These are phyloP conservation scores for Leccinum subspadiceum DNA, from an alignment of 1,284 basidiomycete genomes.

Conservation along the genomic window DNA sequence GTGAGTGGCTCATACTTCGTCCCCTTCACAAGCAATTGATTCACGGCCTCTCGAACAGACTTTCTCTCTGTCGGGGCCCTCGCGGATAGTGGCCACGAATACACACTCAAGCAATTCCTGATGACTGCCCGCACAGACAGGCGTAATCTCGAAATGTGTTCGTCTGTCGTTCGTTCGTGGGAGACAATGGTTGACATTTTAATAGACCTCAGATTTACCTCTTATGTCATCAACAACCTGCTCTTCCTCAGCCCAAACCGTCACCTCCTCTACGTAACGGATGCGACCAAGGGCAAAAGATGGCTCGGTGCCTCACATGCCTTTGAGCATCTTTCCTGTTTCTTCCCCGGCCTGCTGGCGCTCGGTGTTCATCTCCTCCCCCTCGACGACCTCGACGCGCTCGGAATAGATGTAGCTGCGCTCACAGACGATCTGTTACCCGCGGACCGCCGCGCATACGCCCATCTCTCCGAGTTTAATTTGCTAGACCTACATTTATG, in stretches of 20 bases:
- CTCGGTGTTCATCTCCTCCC: constrained; percentile 65
- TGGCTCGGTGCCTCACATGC: constrained; percentile 41
- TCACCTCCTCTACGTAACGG: constrained; percentile 69
- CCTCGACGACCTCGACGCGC: constrained; percentile 44
- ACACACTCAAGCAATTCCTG: constrained; percentile 71
- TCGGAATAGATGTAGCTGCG: constrained; percentile 42
- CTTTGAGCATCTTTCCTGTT: constrained; percentile 79
- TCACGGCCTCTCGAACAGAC: too few species aligned
- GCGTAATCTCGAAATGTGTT: constrained; percentile 63
- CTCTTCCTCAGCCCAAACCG: constrained; percentile 66
- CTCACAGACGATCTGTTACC: constrained; percentile 38
- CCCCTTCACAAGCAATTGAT: too few species aligned
- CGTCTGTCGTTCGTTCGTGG: constrained; percentile 19
- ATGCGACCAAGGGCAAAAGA: constrained; percentile 35
- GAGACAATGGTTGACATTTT: not conserved
- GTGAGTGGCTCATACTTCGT: too few species aligned
- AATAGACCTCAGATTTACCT: constrained; percentile 60
- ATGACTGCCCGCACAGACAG: constrained; percentile 60
- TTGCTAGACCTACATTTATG: constrained; percentile 55
- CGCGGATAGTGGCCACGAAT: constrained; percentile 74
- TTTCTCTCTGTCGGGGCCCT: constrained; percentile 43
- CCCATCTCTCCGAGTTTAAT: constrained; percentile 38
- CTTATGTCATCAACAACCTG: constrained; percentile 59
- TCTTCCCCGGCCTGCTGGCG: constrained; percentile 72
- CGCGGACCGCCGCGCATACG: constrained; percentile 34